Conservation (phyloP, 1,139 yeast genomes). For the Geotrichum candidum region DNA sequence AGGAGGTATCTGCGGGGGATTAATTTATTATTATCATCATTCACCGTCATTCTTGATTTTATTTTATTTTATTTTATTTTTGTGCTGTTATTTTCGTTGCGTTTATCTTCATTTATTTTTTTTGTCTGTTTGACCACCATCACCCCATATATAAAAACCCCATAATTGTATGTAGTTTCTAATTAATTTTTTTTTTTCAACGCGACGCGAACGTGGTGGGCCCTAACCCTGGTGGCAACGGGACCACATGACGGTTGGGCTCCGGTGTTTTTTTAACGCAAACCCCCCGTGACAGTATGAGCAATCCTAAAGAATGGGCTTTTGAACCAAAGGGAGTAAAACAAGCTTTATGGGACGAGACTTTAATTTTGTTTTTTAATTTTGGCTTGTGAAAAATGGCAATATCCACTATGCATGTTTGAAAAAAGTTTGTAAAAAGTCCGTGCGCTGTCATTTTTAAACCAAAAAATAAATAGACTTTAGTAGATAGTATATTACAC, state of each 20-base stretch:
- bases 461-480: too few species aligned
- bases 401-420: too few species aligned
- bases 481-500: too few species aligned
- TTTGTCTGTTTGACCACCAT: background rate
- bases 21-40: constrained; percentile 5
- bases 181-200: background rate
- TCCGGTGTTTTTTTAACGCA: too few species aligned
- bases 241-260: background rate
- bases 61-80: background rate
- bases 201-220: background rate
- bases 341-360: too few species aligned
- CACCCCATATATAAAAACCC: background rate
- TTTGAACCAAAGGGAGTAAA: too few species aligned
- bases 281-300: too few species aligned
- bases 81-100: background rate
- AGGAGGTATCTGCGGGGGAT: background rate
- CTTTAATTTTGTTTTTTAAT: too few species aligned
- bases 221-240: background rate
- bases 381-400: too few species aligned
- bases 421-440: too few species aligned
- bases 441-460: too few species aligned
- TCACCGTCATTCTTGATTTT: background rate
- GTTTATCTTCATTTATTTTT: background rate
- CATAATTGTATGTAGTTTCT: background rate
- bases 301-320: background rate